Percentiles rank a stretch among this genome's conserved stretches.
phyloP scores from a whole-genome alignment of 148 eudicot genomes.

The Spergularia bocconei region DNA sequence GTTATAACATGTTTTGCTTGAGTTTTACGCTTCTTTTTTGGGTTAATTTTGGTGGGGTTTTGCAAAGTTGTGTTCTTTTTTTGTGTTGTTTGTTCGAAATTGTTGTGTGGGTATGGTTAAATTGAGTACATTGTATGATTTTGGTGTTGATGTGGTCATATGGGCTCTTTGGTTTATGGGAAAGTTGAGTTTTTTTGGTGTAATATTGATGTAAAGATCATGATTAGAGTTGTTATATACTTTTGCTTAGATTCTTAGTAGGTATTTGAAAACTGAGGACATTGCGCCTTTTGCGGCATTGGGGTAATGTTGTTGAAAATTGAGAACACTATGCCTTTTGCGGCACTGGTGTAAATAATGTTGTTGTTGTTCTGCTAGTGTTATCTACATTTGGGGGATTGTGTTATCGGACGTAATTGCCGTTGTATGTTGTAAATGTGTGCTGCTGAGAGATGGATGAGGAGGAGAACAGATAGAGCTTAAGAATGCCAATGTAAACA shows the following conservation, averaged over 20 bases:
- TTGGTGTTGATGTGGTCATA: background rate
- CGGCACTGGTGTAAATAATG: too few species aligned
- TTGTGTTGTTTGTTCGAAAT: background rate
- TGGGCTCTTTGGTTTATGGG: background rate
- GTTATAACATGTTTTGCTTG: background rate
- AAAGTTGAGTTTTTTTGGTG: background rate
- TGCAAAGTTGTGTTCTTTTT: background rate
- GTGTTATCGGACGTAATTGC: background rate
- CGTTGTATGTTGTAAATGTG: background rate
- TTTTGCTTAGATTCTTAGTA: background rate
- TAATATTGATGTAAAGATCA: background rate
- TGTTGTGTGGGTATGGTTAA: background rate
- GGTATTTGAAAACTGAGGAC: background rate
- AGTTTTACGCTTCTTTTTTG: background rate
- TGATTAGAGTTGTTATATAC: background rate
- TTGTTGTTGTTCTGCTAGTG: background rate
- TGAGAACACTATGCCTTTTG: too few species aligned
- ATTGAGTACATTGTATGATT: background rate
- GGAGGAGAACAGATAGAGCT: background rate
- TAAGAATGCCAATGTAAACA: background rate
- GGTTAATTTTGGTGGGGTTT: slow-evolving; percentile 5
- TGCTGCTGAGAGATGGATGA: background rate
- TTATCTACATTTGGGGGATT: background rate
- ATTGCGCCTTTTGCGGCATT: background rate
- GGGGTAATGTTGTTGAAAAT: background rate